Conservation (phyloP, 2,329 filamentous ascomycete species). For the Sporothrix mexicana region DNA sequence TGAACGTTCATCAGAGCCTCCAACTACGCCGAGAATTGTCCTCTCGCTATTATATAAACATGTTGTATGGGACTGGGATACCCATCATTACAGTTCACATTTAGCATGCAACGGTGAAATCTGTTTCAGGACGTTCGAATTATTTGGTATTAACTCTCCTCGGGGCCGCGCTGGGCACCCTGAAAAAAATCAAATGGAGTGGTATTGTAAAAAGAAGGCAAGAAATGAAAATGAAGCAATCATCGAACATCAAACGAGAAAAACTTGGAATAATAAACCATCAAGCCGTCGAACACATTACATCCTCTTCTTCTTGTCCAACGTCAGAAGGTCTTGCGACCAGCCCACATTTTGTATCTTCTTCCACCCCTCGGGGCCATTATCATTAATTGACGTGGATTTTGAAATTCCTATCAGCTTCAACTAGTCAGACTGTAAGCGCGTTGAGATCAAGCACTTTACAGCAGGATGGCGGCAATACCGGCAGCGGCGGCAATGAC, state of each 20-base stretch:
- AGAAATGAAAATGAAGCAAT: constrained; percentile 27
- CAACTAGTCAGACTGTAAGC: neutral
- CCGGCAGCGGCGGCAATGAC: constrained; percentile 58
- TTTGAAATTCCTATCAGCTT: neutral
- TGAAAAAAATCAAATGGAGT: constrained; percentile 22
- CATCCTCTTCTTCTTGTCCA: constrained; percentile 13
- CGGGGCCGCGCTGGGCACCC: constrained; percentile 24
- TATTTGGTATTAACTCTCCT: constrained; percentile 30
- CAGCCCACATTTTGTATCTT: neutral
- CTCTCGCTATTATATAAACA: too few species aligned
- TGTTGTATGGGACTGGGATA: too few species aligned
- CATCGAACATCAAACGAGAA: constrained; percentile 4
- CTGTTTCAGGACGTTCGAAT: constrained; percentile 7
- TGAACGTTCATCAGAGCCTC: too few species aligned
- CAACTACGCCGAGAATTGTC: too few species aligned
- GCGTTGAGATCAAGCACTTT: constrained; percentile 39
- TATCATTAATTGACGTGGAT: constrained; percentile 10
- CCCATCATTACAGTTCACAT: too few species aligned
- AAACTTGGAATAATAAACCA: constrained; percentile 6
- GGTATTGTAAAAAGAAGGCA: constrained; percentile 33
- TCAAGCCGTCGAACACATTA: constrained; percentile 25
- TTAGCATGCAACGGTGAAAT: too few species aligned
- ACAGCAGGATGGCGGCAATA: constrained; percentile 56
- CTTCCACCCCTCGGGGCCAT: constrained; percentile 8
- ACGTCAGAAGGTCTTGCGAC: constrained; percentile 1